Percentiles rank a stretch among this genome's conserved stretches.
These are phyloP conservation scores for Podaxis pistillaris DNA, from an alignment of 768 basidiomycete species.

Conservation along the genomic window DNA sequence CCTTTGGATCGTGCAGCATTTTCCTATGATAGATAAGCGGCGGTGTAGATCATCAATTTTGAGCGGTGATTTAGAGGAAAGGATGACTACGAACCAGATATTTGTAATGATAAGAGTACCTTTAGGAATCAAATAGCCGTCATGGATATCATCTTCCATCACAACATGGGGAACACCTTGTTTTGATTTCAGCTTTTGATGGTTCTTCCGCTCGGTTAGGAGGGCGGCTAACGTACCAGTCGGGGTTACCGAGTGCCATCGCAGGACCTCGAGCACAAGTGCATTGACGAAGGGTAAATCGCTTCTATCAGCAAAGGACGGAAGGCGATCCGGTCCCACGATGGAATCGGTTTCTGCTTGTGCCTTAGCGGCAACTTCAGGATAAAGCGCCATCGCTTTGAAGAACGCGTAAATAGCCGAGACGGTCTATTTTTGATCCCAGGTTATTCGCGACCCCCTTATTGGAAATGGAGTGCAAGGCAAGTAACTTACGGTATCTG, in stretches of 20 bases:
- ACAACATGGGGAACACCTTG: slow-evolving; percentile 39
- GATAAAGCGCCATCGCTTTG: slow-evolving; percentile 38
- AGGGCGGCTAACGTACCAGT: slow-evolving; percentile 23
- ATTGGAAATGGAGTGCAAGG: neutral
- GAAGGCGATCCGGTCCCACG: slow-evolving; percentile 38
- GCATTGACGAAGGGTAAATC: slow-evolving; percentile 41
- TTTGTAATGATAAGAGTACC: slow-evolving; percentile 34
- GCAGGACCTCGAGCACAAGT: slow-evolving; percentile 34
- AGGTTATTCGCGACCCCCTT: neutral
- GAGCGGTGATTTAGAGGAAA: neutral
- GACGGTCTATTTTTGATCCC: slow-evolving; percentile 30
- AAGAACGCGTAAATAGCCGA: slow-evolving; percentile 38
- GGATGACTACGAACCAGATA: slow-evolving; percentile 24
- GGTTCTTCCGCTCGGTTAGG: slow-evolving; percentile 9
- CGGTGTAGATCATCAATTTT: neutral
- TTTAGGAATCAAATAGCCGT: slow-evolving; percentile 45
- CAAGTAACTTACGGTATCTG: slow-evolving; percentile 33
- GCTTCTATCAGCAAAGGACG: slow-evolving; percentile 36
- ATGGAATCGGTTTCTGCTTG: slow-evolving; percentile 42
- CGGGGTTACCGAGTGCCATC: slow-evolving; percentile 34
- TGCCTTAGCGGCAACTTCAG: slow-evolving; percentile 35
- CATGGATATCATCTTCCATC: slow-evolving; percentile 40
- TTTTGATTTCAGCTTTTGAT: neutral
- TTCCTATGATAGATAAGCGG: slow-evolving; percentile 24
- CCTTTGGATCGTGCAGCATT: slow-evolving; percentile 40